Evolutionary conservation across 441 rosid genomes (phyloP), one percentile per base, ranked within the genome.

Genomic region (Biscutella auriculata): DNA sequence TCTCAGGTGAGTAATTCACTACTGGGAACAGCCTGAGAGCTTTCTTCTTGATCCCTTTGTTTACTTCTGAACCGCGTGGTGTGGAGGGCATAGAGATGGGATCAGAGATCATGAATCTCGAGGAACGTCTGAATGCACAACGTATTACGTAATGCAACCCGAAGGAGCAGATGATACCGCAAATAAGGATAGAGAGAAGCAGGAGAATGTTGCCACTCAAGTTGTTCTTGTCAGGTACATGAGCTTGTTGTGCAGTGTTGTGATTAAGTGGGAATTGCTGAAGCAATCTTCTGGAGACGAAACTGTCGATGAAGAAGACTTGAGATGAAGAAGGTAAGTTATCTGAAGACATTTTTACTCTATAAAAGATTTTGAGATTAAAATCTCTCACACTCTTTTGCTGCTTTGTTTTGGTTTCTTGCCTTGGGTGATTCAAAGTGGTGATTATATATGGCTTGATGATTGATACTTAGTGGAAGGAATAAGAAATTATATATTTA

Each of bases 1-100:
- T 43, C 35, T 69, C 70, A 52, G 57, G 52, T 2, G 84, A 72
- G 76, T 81, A 83, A 34, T 57, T 69, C 33, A 79, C 66, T 4
- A 79, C 46, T 2, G 83, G 72, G 53, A 83, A 81, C 46, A 78
- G 69, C 69, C 69, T 74, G 14, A 81, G 71, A 14, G 80, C 84
- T 46, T 79, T 73, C 36, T 58, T 62, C 66, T 73, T 64, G 66
- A 83, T 66, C 14, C 90, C 87, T 25, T 57, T 74, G 61, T 48
- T 72, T 30, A 34, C 72, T 37, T 4, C 26, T 53, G 72, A 66
- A 6, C 9, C 40, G 13, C 43, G 32, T 53, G 72, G 14, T 6
- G 73, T 42, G 3, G 79, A 59, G 3, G 78, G 37, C 21, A 27
- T 52, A 9, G 70, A 63, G 5, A 71, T 66, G 5, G 73, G 50